Percentiles rank a stretch among this genome's conserved stretches.
phyloP scores from a whole-genome alignment of 2,329 filamentous ascomycete genomes.

The Periconia sp. region DNA sequence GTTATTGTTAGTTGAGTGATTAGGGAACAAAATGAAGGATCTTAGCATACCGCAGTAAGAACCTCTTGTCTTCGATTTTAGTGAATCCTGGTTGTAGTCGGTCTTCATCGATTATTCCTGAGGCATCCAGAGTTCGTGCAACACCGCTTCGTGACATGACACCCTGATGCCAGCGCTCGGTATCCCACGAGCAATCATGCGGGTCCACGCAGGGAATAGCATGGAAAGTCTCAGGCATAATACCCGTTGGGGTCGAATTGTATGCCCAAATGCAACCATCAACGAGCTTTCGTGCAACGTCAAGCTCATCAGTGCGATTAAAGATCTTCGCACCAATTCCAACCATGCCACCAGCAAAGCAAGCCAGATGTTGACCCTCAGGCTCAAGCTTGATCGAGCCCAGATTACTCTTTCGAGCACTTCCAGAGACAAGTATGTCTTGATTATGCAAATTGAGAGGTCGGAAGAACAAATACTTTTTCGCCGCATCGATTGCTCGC shows the following conservation, averaged over 20 bases:
- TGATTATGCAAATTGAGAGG: conserved; percentile 72
- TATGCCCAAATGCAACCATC: conserved; percentile 65
- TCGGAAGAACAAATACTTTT: conserved; percentile 76
- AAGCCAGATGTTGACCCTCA: conserved; percentile 58
- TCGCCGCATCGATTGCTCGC: conserved; percentile 69
- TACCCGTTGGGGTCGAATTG: conserved; percentile 54
- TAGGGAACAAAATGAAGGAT: neutral
- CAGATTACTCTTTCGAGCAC: conserved; percentile 50
- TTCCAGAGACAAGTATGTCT: conserved; percentile 77
- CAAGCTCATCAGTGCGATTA: conserved; percentile 55
- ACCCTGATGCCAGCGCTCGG: conserved; percentile 50
- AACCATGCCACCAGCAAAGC: conserved; percentile 63
- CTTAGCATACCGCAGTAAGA: conserved; percentile 48
- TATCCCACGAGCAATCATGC: conserved; percentile 51
- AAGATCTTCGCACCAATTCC: conserved; percentile 61
- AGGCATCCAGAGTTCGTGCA: conserved; percentile 20
- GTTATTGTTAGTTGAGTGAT: conserved; percentile 15
- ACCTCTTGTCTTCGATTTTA: conserved; percentile 44
- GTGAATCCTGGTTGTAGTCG: conserved; percentile 50
- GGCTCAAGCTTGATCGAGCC: conserved; percentile 52
- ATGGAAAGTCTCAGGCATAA: conserved; percentile 61
- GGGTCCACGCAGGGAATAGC: conserved; percentile 51
- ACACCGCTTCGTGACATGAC: conserved; percentile 30
- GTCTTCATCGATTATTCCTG: conserved; percentile 44
- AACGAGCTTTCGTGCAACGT: conserved; percentile 57